Evolutionary conservation across 345 rosid species (phyloP).

Genomic region (Camelina sativa): DNA sequence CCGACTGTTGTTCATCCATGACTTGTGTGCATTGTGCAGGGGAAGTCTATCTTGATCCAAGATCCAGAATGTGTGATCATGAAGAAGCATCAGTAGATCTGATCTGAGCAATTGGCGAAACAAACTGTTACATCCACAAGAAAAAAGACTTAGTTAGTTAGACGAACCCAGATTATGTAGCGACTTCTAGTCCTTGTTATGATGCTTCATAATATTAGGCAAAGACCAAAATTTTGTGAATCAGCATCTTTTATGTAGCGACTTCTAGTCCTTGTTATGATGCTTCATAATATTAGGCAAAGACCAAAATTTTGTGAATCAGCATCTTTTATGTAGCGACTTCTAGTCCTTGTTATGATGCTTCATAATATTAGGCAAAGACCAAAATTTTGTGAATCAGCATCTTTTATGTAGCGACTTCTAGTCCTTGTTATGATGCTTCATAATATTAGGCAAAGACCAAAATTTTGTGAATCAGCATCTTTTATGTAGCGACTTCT

Average conservation of each 20-base stretch:
- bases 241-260: conserved; percentile 11
- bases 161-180: conserved; percentile 12
- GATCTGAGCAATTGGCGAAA: conserved; percentile 4
- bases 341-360: conserved; percentile 28
- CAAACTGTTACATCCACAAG: conserved; percentile 5
- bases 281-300: conserved; percentile 15
- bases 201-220: conserved; percentile 23
- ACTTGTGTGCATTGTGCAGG: not conserved
- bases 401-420: conserved; percentile 13
- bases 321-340: conserved; percentile 12
- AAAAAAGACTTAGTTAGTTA: not conserved
- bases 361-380: conserved; percentile 24
- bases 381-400: conserved; percentile 13
- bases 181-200: conserved; percentile 21
- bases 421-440: conserved; percentile 31
- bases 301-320: conserved; percentile 15
- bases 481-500: conserved; percentile 4
- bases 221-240: conserved; percentile 22
- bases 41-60: not conserved
- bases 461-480: conserved; percentile 18
- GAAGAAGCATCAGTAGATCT: not conserved
- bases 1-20: not conserved
- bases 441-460: conserved; percentile 19
- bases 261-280: conserved; percentile 29
- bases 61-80: not conserved